Conservation (phyloP, 1,284 basidiomycete species). For the Sporisorium sorghi region DNA sequence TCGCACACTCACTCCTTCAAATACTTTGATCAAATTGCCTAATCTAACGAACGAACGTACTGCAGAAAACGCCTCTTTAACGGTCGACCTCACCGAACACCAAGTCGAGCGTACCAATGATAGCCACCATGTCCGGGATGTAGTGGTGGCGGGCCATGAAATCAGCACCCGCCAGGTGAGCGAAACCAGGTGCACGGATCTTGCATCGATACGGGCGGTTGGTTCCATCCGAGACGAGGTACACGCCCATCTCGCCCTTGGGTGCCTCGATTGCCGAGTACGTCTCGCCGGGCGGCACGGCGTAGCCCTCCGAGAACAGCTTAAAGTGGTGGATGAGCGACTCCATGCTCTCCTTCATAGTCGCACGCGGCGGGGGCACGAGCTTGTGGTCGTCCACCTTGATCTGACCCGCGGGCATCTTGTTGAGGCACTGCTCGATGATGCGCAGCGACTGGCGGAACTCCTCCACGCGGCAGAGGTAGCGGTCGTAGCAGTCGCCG, state of each 20-base stretch:
- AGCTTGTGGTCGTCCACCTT: constrained; percentile 99
- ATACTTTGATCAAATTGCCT: constrained; percentile 18
- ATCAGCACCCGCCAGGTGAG: constrained; percentile 67
- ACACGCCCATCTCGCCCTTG: constrained; percentile 89
- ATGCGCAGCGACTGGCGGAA: constrained; percentile 94
- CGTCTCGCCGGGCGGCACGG: constrained; percentile 94
- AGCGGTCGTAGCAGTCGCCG: constrained; percentile 95
- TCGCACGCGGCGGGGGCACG: constrained; percentile 93
- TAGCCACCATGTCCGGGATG: constrained; percentile 67
- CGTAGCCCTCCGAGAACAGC: constrained; percentile 93
- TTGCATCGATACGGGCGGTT: constrained; percentile 69
- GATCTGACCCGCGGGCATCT: constrained; percentile 91
- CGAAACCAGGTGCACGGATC: constrained; percentile 68
- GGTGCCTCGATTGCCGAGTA: constrained; percentile 98
- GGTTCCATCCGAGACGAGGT: constrained; percentile 68
- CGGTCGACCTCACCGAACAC: constrained; percentile 69
- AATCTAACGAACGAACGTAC: constrained; percentile 22
- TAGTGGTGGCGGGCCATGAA: constrained; percentile 66
- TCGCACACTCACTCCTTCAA: not conserved
- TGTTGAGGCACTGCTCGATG: constrained; percentile 87
- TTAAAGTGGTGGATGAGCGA: constrained; percentile 98
- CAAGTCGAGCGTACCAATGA: constrained; percentile 68
- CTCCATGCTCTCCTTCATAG: constrained; percentile 99
- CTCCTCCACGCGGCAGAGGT: constrained; percentile 96
- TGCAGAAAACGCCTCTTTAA: constrained; percentile 2